These are phyloP conservation scores for Gymnopilus junonius DNA, from an alignment of 768 basidiomycete species.

Conservation along the genomic window DNA sequence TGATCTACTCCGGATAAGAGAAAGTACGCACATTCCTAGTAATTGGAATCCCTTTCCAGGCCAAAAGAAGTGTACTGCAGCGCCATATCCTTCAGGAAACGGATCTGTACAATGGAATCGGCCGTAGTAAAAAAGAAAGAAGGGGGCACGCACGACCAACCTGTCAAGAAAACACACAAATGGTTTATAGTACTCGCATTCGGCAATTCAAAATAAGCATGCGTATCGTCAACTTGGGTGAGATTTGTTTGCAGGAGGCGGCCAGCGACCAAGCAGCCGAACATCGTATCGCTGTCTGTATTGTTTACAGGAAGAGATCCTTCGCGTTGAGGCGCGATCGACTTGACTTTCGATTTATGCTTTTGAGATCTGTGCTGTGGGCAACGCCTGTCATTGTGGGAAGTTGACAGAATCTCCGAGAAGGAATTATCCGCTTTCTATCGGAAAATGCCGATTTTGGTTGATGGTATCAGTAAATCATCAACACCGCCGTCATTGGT, in stretches of 20 bases:
- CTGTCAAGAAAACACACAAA: slow-evolving; percentile 81
- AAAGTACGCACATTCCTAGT: slow-evolving; percentile 71
- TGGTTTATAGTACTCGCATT: slow-evolving; percentile 80
- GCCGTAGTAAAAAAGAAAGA: not conserved
- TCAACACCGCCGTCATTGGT: no score
- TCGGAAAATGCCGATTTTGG: not conserved
- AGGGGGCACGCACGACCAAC: slow-evolving; percentile 42
- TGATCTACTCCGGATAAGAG: not conserved
- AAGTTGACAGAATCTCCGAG: slow-evolving; percentile 16
- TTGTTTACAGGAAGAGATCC: no score
- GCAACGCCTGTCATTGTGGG: slow-evolving; percentile 3
- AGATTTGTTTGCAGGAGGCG: slow-evolving; percentile 81
- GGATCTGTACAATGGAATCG: slow-evolving; percentile 49
- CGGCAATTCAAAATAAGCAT: slow-evolving; percentile 78
- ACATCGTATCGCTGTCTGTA: slow-evolving; percentile 48
- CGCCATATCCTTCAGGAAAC: slow-evolving; percentile 84
- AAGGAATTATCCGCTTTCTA: not conserved
- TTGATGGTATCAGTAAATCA: not conserved
- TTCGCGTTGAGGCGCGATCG: not conserved
- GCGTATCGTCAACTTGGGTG: slow-evolving; percentile 81
- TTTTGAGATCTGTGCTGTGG: no score
- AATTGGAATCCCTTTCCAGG: slow-evolving; percentile 87
- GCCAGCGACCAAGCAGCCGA: slow-evolving; percentile 81
- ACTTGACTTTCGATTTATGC: not conserved
- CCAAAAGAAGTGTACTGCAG: slow-evolving; percentile 86